Base-by-base conservation (phyloP, 129 eudicot species). In the Silybum marianum region DNA sequence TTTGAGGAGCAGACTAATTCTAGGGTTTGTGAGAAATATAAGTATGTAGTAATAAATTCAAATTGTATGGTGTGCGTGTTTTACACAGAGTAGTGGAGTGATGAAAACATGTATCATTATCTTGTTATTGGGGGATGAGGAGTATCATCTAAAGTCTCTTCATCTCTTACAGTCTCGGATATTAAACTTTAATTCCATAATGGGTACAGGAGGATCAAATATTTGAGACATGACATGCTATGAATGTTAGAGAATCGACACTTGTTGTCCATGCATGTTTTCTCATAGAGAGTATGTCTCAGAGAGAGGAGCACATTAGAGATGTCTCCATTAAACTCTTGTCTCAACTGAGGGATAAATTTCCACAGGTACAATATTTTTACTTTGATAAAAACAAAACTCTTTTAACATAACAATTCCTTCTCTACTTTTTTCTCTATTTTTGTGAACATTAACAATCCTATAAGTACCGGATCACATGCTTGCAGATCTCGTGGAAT, bases 401-500 rank as follows among this genome's bases (percentile, higher is more conserved):
- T 69, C 34, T 44, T 24, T 26, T 34, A 48, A 28, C 24, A 22
- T 40, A 23, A 23, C 21, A 9, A 0, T 66, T 24, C 63, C 9
- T 74, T 11, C n/a, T 73, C 18, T 10, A 25, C 21, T 71, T 18
- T 74, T 65, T 73, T 24, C 30, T 26, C 30, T 28, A 51, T 32
- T 71, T 51, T 7, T 74, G 12, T 42, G 68, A 21, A 21, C 40
- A 6, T 48, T 18, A n/a, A 51, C 66, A 58, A 58, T 28, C 60
- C 51, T 26, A 19, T 66, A 34, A 81, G 76, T 75, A 44, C 26
- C 62, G 32, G 30, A 40, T 73, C 32, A 78, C 77, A 75, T 79
- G 81, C 60, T 28, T 91, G 92, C 97, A 96, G 99, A 91, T 96
- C 62, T 87, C 91, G 72, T 96, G 99, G 99, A 93, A 90, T 86